Conservation (phyloP, 2,329 filamentous ascomycete species). For the Venturia aucupariae region DNA sequence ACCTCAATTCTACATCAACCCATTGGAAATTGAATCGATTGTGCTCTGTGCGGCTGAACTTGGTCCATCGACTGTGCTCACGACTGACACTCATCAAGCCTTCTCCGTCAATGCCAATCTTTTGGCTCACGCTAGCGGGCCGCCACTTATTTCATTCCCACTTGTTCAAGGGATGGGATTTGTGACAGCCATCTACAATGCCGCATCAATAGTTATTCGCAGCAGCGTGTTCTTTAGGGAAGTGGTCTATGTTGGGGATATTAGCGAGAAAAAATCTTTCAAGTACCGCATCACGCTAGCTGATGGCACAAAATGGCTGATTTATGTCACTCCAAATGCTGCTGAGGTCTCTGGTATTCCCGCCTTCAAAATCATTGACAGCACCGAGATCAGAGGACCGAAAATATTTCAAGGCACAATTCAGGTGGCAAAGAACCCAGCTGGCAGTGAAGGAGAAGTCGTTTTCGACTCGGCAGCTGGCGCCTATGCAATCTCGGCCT, state of each 20-base stretch:
- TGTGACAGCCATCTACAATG: slow-evolving; percentile 66
- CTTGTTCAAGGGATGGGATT: slow-evolving; percentile 85
- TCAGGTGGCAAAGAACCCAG: slow-evolving; percentile 72
- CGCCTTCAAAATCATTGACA: slow-evolving; percentile 36
- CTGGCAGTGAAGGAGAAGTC: slow-evolving; percentile 47
- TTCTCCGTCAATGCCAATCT: slow-evolving; percentile 63
- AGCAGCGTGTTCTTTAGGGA: slow-evolving; percentile 65
- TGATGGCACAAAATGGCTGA: slow-evolving; percentile 59
- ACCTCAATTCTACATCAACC: slow-evolving; percentile 63
- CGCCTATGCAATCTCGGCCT: slow-evolving; percentile 58
- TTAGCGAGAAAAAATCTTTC: slow-evolving; percentile 53
- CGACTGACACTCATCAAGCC: slow-evolving; percentile 42
- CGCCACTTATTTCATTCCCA: slow-evolving; percentile 63
- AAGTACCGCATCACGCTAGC: slow-evolving; percentile 70
- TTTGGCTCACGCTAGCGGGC: slow-evolving; percentile 38
- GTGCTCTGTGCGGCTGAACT: slow-evolving; percentile 76
- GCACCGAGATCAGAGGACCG: slow-evolving; percentile 54
- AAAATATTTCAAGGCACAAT: slow-evolving; percentile 65
- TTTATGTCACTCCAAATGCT: slow-evolving; percentile 57
- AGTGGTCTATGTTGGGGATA: slow-evolving; percentile 32
- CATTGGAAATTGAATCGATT: slow-evolving; percentile 71
- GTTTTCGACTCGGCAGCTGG: slow-evolving; percentile 69
- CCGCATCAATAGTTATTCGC: slow-evolving; percentile 62
- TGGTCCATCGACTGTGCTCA: slow-evolving; percentile 44
- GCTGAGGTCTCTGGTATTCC: slow-evolving; percentile 23